Percentiles rank a stretch among this genome's conserved stretches.
These are phyloP conservation scores for Syncephalastrum sp. DNA, from an alignment of 371 early-diverging fungal species.

Conservation along the genomic window DNA sequence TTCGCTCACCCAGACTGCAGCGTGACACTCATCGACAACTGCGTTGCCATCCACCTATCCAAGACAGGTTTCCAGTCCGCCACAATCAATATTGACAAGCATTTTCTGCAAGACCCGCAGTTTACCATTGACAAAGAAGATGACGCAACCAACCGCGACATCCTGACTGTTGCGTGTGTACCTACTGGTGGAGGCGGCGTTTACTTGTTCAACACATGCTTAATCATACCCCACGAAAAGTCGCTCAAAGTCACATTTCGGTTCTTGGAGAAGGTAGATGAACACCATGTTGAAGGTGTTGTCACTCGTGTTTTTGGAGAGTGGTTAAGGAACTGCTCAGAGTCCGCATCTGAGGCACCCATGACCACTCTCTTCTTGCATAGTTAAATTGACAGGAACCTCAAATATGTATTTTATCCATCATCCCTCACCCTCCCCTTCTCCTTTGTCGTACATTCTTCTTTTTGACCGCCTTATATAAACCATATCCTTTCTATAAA, in stretches of 20 bases:
- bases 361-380: too few species aligned
- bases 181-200: conserved; percentile 32
- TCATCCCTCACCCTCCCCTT: too few species aligned
- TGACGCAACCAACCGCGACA: conserved; percentile 32
- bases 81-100: conserved; percentile 50
- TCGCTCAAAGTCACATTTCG: conserved; percentile 44
- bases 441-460: too few species aligned
- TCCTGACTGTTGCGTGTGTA: conserved; percentile 45
- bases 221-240: conserved; percentile 40
- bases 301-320: conserved; percentile 56
- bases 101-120: conserved; percentile 36
- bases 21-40: conserved; percentile 49
- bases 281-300: conserved; percentile 52
- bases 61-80: conserved; percentile 45
- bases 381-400: too few species aligned
- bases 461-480: too few species aligned
- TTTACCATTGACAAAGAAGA: conserved; percentile 49
- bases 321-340: conserved; percentile 35
- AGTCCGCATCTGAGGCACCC: too few species aligned
- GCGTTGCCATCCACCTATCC: conserved; percentile 51
- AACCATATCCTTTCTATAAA: too few species aligned
- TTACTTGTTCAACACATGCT: conserved; percentile 37
- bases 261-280: conserved; percentile 54
- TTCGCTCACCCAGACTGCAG: conserved; percentile 64
- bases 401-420: too few species aligned